A percentile compares a stretch with the other conserved stretches of the same genome.
phyloP scores from a whole-genome alignment of 2,329 filamentous ascomycete species.

The Trichoderma aggressivum region DNA sequence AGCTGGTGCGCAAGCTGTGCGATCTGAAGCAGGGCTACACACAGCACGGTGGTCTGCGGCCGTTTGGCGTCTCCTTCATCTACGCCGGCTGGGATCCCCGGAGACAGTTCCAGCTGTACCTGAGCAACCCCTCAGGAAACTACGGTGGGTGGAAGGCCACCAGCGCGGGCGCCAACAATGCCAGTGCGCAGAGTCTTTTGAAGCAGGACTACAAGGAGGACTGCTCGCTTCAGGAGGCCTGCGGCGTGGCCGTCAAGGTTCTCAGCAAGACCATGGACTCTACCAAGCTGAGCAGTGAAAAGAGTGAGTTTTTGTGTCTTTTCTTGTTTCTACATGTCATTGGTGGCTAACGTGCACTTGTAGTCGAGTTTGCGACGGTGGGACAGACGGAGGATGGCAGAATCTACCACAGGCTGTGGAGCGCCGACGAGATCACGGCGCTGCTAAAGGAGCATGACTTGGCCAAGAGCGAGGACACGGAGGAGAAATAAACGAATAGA shows the following conservation, averaged over 20 bases:
- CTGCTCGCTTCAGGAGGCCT: conserved; percentile 92
- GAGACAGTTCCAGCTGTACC: conserved; percentile 96
- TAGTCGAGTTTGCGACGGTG: conserved; percentile 97
- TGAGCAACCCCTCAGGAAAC: conserved; percentile 98
- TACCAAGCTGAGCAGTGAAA: conserved; percentile 97
- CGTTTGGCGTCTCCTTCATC: conserved; percentile 98
- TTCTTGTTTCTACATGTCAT: neutral
- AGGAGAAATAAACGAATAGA: conserved; percentile 64
- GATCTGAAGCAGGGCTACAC: conserved; percentile 99
- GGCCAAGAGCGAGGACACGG: conserved; percentile 76
- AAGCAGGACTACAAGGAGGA: conserved; percentile 99
- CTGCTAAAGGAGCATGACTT: conserved; percentile 93
- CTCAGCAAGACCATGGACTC: conserved; percentile 99
- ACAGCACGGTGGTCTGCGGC: conserved; percentile 95
- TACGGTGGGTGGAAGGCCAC: conserved; percentile 99
- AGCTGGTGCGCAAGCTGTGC: conserved; percentile 92
- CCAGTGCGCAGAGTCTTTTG: conserved; percentile 90
- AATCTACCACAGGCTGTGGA: conserved; percentile 98
- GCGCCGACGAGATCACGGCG: conserved; percentile 90
- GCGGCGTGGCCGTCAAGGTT: conserved; percentile 96
- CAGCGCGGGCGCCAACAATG: conserved; percentile 96
- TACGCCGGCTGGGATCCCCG: conserved; percentile 97
- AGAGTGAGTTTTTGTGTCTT: conserved; percentile 65
- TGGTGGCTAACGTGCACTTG: conserved; percentile 22
- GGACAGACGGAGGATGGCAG: conserved; percentile 92